Percentiles rank a stretch among this genome's conserved stretches.
phyloP scores from a whole-genome alignment of 225 moss, liverwort and hornwort species.

The Bryum argenteum region DNA sequence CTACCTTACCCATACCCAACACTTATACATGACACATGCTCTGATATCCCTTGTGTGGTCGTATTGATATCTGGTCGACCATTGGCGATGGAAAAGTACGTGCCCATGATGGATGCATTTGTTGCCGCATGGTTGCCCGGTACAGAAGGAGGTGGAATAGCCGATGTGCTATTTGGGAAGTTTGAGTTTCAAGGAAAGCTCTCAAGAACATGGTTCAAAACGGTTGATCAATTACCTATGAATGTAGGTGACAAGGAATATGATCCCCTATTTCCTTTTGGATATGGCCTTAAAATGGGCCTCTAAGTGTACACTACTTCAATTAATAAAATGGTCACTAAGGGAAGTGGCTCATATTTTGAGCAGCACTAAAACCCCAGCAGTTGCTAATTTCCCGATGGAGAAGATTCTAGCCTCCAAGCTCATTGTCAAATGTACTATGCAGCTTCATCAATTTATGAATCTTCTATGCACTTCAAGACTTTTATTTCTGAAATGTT shows the following conservation, averaged over 20 bases:
- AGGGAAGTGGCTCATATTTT: too few species aligned
- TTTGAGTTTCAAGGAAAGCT: constrained; percentile 64
- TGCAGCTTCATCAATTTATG: too few species aligned
- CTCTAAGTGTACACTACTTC: background rate
- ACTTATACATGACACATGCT: constrained; percentile 62
- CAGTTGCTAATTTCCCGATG: too few species aligned
- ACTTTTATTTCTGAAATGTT: too few species aligned
- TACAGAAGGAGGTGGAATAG: constrained; percentile 67
- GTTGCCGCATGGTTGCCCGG: constrained; percentile 92
- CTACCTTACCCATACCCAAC: constrained; percentile 54
- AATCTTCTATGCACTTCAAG: too few species aligned
- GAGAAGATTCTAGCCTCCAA: too few species aligned
- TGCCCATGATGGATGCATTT: constrained; percentile 60
- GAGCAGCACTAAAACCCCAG: too few species aligned
- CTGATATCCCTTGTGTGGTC: constrained; percentile 55
- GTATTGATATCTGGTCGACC: constrained; percentile 75
- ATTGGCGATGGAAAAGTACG: constrained; percentile 52
- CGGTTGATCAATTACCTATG: constrained; percentile 73
- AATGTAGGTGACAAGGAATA: constrained; percentile 55
- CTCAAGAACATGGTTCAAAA: constrained; percentile 83
- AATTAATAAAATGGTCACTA: too few species aligned
- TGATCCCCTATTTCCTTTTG: constrained; percentile 60
- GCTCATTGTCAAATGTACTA: too few species aligned
- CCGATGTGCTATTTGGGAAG: constrained; percentile 68
- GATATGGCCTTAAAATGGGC: constrained; percentile 49